Conservation (phyloP, 768 basidiomycete species). For the Termitomyces heimii region DNA sequence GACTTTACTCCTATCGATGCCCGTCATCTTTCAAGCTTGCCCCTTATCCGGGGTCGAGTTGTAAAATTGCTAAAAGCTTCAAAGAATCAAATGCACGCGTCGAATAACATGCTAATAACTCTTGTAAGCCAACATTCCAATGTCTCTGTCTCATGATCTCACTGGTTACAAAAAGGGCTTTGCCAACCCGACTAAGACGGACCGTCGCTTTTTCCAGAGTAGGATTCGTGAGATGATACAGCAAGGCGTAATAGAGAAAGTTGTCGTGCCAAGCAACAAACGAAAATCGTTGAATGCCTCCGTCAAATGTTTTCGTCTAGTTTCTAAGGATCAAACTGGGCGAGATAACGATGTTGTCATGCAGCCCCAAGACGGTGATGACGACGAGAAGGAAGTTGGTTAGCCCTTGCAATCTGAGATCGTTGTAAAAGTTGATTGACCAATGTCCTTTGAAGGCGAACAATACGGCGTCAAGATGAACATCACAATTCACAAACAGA, state of each 20-base stretch:
- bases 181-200: slow-evolving; percentile 63
- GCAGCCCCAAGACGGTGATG: slow-evolving; percentile 38
- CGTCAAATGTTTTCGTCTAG: slow-evolving; percentile 65
- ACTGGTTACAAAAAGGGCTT: slow-evolving; percentile 52
- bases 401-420: slow-evolving; percentile 3
- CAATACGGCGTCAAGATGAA: slow-evolving; percentile 47
- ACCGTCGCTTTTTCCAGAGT: slow-evolving; percentile 78
- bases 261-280: slow-evolving; percentile 57
- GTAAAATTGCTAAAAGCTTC: slow-evolving; percentile 67
- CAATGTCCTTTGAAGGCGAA: slow-evolving; percentile 16
- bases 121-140: slow-evolving; percentile 43
- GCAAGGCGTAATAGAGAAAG: slow-evolving; percentile 69
- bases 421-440: not conserved
- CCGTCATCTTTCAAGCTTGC: slow-evolving; percentile 70
- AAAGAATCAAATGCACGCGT: slow-evolving; percentile 63
- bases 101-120: slow-evolving; percentile 70
- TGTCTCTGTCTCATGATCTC: not conserved
- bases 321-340: slow-evolving; percentile 33
- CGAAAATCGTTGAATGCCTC: slow-evolving; percentile 39
- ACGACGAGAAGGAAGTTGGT: slow-evolving; percentile 27
- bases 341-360: slow-evolving; percentile 29
- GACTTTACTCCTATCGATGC: slow-evolving; percentile 72
- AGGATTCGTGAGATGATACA: slow-evolving; percentile 69
- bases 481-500: slow-evolving; percentile 72
- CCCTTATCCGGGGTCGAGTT: slow-evolving; percentile 65